A percentile compares a stretch with the other conserved stretches of the same genome.
phyloP scores from a whole-genome alignment of 495 filamentous ascomycete species.

The Daldinia decipiens region DNA sequence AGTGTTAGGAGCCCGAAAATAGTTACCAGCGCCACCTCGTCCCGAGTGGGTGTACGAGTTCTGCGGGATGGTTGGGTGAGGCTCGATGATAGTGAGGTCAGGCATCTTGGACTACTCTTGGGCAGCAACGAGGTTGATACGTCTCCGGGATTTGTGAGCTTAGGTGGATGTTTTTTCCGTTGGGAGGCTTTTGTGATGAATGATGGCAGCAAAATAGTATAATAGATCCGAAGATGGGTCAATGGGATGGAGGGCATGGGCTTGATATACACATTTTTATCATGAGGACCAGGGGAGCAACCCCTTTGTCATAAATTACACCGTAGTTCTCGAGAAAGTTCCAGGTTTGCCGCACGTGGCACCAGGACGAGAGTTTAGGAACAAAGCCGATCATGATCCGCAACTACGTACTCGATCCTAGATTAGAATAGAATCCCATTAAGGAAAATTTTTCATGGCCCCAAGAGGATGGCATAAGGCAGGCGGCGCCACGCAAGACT shows the following conservation, averaged over 20 bases:
- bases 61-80: slow-evolving; percentile 76
- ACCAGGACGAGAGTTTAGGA: slow-evolving; percentile 6
- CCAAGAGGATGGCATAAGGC: slow-evolving; percentile 27
- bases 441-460: slow-evolving; percentile 32
- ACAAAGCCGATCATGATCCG: slow-evolving; percentile 37
- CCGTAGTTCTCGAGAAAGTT: slow-evolving; percentile 33
- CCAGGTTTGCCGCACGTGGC: slow-evolving; percentile 35
- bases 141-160: neutral
- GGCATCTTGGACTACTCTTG: slow-evolving; percentile 45
- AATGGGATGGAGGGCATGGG: slow-evolving; percentile 22
- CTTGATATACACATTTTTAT: slow-evolving; percentile 43
- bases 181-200: neutral
- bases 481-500: slow-evolving; percentile 17
- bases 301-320: slow-evolving; percentile 50
- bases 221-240: neutral
- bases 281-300: slow-evolving; percentile 35
- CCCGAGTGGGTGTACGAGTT: slow-evolving; percentile 77
- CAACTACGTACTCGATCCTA: slow-evolving; percentile 31
- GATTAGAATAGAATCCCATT: slow-evolving; percentile 19
- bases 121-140: neutral
- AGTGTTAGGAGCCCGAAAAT: slow-evolving; percentile 73
- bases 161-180: neutral
- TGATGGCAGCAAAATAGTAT: neutral
- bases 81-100: slow-evolving; percentile 78
- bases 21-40: slow-evolving; percentile 91